phyloP scores from a whole-genome alignment of 2,329 filamentous ascomycete species.

The Fusarium mexicanum region DNA sequence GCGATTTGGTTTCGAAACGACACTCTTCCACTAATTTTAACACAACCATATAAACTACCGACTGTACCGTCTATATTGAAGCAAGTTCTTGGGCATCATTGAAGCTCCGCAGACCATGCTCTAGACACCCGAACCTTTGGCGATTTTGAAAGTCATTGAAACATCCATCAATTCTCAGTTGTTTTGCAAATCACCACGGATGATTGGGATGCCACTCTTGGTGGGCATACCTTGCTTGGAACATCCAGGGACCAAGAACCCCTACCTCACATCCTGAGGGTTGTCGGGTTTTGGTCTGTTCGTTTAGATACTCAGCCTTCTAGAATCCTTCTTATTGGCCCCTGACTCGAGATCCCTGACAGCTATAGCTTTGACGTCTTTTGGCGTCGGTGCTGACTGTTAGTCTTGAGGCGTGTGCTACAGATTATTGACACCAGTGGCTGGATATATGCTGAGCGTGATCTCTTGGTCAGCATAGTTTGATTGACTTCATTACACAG shows the following conservation, averaged over 20 bases:
- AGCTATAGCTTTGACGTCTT: conserved; percentile 21
- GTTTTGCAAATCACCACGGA: conserved; percentile 1
- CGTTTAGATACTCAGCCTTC: conserved; percentile 36
- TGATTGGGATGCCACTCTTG: conserved; percentile 1
- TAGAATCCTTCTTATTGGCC: conserved; percentile 40
- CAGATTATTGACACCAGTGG: conserved; percentile 26
- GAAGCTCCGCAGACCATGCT: background rate
- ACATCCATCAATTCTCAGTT: background rate
- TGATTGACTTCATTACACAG: conserved; percentile 25
- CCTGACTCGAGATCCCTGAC: conserved; percentile 30
- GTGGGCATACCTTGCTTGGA: conserved; percentile 13
- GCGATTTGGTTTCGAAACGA: conserved; percentile 26
- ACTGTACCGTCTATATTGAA: conserved; percentile 5
- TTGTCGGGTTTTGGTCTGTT: conserved; percentile 7
- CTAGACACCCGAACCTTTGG: background rate
- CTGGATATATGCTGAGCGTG: conserved; percentile 1
- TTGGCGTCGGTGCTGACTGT: conserved; percentile 22
- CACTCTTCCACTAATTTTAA: background rate
- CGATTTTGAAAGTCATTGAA: background rate
- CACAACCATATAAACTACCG: background rate
- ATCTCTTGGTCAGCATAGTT: conserved; percentile 14
- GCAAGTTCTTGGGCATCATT: background rate
- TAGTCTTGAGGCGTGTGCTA: conserved; percentile 19
- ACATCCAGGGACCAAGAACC: conserved; percentile 9
- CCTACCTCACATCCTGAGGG: conserved; percentile 19